A percentile compares a stretch with the other conserved stretches of the same genome.
Evolutionary conservation across 2,329 filamentous ascomycete genomes (phyloP).

Genomic region (Chaetomiaceae sp.): DNA sequence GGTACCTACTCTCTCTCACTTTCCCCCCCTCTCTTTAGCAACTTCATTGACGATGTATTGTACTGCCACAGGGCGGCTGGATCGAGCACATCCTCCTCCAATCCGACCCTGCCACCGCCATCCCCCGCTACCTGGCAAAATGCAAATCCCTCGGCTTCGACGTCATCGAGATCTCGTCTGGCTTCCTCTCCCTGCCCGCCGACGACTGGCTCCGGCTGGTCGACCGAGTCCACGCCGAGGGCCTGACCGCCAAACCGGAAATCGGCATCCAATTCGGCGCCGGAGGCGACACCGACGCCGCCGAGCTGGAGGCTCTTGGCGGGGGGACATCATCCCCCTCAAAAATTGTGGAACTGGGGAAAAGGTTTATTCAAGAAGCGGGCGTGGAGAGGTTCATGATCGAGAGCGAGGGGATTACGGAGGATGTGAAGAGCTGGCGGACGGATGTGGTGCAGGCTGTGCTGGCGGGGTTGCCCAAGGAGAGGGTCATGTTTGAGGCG

Average conservation of each 20-base stretch:
- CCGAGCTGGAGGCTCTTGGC: constrained; percentile 43
- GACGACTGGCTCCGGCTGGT: constrained; percentile 51
- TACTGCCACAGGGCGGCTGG: constrained; percentile 43
- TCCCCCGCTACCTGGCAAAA: constrained; percentile 48
- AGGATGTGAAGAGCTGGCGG: constrained; percentile 50
- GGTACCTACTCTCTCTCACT: not conserved
- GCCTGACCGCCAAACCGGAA: constrained; percentile 50
- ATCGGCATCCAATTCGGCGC: constrained; percentile 55
- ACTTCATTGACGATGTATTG: not conserved
- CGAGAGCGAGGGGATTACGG: constrained; percentile 56
- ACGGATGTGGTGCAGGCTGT: constrained; percentile 52
- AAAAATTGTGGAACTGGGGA: constrained; percentile 46
- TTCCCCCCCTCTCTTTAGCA: too few relatives aligned
- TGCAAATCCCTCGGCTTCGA: constrained; percentile 52
- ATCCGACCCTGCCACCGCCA: constrained; percentile 38
- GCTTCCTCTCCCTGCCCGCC: constrained; percentile 50
- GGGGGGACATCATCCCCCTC: constrained; percentile 41
- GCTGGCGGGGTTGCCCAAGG: constrained; percentile 45
- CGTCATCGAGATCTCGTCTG: constrained; percentile 49
- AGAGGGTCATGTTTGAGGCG: constrained; percentile 56
- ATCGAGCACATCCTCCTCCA: constrained; percentile 50
- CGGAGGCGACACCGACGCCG: constrained; percentile 47
- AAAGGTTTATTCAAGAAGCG: constrained; percentile 44
- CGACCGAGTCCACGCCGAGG: constrained; percentile 41
- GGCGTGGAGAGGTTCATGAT: constrained; percentile 55